Conservation (phyloP, 1,139 yeast species). For the Geotrichum candidum region DNA sequence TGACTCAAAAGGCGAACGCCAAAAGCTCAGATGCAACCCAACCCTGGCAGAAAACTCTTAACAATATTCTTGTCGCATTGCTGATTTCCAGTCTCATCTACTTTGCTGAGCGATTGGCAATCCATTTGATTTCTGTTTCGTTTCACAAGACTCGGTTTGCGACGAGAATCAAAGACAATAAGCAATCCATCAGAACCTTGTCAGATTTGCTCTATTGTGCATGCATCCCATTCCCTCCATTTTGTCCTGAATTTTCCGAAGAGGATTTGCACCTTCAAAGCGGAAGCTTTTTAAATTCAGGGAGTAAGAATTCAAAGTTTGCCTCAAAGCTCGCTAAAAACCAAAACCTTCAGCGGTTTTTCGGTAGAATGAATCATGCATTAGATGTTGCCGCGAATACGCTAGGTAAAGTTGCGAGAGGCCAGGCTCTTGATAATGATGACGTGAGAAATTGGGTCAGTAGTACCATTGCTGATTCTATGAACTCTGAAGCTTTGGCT, state of each 20-base stretch:
- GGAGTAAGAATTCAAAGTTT: constrained; percentile 19
- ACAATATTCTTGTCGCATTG: constrained; percentile 37
- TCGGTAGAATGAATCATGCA: constrained; percentile 30
- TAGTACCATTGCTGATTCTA: constrained; percentile 35
- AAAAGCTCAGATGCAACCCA: constrained; percentile 23
- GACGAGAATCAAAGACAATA: constrained; percentile 36
- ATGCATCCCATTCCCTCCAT: constrained; percentile 36
- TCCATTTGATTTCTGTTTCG: constrained; percentile 39
- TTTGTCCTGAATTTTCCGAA: constrained; percentile 35
- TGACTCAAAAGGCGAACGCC: constrained; percentile 31
- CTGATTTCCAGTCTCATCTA: constrained; percentile 36
- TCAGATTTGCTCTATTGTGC: constrained; percentile 35
- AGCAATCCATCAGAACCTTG: constrained; percentile 32
- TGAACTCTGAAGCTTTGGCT: constrained; percentile 30
- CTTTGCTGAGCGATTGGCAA: constrained; percentile 35
- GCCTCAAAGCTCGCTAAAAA: constrained; percentile 22
- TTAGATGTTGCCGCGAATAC: constrained; percentile 32
- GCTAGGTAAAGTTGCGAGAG: constrained; percentile 31
- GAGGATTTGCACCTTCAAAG: constrained; percentile 34
- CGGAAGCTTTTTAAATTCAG: constrained; percentile 27
- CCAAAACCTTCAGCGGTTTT: constrained; percentile 27
- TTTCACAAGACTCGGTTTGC: constrained; percentile 41
- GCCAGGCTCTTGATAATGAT: constrained; percentile 10
- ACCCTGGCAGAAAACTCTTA: constrained; percentile 36
- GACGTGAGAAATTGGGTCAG: constrained; percentile 22